Evolutionary conservation across 257 asterid genomes (phyloP), one percentile per base, ranked within the genome.

Genomic region (Gentiana dahurica): DNA sequence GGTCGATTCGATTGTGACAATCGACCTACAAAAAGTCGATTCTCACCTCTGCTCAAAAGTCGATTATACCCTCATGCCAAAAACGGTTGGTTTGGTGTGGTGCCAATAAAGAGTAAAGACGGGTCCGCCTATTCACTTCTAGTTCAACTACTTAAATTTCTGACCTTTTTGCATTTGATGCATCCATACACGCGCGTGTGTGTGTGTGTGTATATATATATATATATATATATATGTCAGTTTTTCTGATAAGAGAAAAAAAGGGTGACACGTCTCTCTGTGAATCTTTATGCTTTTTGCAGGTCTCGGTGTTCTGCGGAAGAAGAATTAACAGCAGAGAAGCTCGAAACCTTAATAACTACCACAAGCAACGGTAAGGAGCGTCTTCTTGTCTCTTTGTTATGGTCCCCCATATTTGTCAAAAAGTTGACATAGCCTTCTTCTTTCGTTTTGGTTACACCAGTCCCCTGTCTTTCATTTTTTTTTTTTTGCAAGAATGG

Each of bases 261-360:
- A 24, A 24, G 24, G 24, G 24, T 24, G 24, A 24, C 24, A 24
- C 24, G 24, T 24, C 24, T 24, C 24, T 24, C 24, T 24, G 24
- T 24, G 24, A 24, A 24, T 24, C 24, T 24, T 24, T 24, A 24
- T 24, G 24, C 24, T 24, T 24, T 24, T 65, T 61, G 34, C 79
- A 89, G 97, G 70, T 79, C 95, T 55, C 53, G 32, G 54, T 89
- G 94, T 79, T 77, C 92, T 3, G 83, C 70, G 53, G 74, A 72
- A 57, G 82, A 79, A 78, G 91, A 86, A 71, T 66, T 85, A 68
- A 65, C 86, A 37, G 58, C 53, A 34, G 84, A 76, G 61, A 74
- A 71, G 73, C 82, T 89, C 46, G 72, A 82, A 56, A 79, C 61
- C 46, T 72, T 88, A 68, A 65, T 82, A 47, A 69, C 79, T 43